A percentile compares a stretch with the other conserved stretches of the same genome.
These are phyloP conservation scores for Toxicodendron radicans DNA, from an alignment of 345 rosid genomes.

Conservation along the genomic window DNA sequence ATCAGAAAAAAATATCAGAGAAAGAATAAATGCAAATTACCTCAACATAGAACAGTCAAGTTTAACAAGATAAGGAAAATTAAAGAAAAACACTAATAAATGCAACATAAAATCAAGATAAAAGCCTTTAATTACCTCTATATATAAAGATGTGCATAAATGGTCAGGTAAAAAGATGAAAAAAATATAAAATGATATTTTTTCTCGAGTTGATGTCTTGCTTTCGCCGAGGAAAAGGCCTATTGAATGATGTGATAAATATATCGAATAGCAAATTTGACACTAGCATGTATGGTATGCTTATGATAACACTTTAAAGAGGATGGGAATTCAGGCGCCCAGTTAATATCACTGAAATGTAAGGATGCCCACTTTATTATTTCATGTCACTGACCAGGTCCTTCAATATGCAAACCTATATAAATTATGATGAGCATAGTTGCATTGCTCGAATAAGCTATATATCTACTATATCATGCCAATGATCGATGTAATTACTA, in stretches of 20 bases:
- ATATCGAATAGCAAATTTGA: too few relatives aligned
- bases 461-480: not conserved
- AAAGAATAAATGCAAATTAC: not conserved
- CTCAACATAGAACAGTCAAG: not conserved
- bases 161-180: not conserved
- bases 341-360: too few relatives aligned
- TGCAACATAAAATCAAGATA: not conserved
- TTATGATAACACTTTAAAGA: too few relatives aligned
- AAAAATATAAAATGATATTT: not conserved
- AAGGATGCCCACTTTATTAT: too few relatives aligned
- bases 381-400: not conserved
- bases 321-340: too few relatives aligned
- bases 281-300: too few relatives aligned
- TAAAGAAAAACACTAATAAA: not conserved
- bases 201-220: too few relatives aligned
- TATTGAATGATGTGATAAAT: too few relatives aligned
- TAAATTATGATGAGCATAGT: not conserved
- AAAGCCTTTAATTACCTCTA: not conserved
- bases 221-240: too few relatives aligned
- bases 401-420: not conserved
- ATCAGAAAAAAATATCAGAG: not conserved
- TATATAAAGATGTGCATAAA: not conserved
- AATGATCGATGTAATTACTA: too few relatives aligned
- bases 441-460: not conserved
- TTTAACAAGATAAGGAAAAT: not conserved